Evolutionary conservation across 306 rosid species (phyloP).

Genomic region (Lathyrus aphaca): DNA sequence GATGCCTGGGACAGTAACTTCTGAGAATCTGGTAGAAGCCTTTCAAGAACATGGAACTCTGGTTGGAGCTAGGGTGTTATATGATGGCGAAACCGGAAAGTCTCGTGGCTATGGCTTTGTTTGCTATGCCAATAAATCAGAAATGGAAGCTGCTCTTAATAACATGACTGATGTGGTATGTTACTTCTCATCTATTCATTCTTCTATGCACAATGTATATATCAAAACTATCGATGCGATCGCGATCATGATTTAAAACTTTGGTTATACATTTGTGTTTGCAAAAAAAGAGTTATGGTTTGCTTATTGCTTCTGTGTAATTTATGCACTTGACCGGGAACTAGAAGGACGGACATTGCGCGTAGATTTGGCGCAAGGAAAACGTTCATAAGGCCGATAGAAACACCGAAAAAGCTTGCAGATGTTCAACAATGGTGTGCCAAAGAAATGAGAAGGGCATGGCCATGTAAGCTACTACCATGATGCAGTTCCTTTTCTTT

Average conservation of each 20-base stretch:
- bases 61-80: conserved; percentile 91
- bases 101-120: conserved; percentile 95
- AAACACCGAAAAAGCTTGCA: conserved; percentile 24
- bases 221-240: neutral
- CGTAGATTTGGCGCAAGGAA: conserved; percentile 91
- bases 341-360: conserved; percentile 84
- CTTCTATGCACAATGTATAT: neutral
- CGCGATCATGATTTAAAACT: neutral
- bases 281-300: neutral
- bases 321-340: conserved; percentile 55
- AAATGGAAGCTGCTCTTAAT: conserved; percentile 85
- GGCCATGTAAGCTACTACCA: conserved; percentile 28
- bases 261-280: neutral
- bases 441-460: conserved; percentile 36
- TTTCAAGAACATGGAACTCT: conserved; percentile 82
- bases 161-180: conserved; percentile 71
- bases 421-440: conserved; percentile 37
- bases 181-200: conserved; percentile 17
- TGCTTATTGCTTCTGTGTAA: conserved; percentile 22
- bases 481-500: conserved; percentile 36
- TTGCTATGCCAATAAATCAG: conserved; percentile 65
- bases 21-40: conserved; percentile 71
- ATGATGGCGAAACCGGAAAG: conserved; percentile 81
- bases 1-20: conserved; percentile 86
- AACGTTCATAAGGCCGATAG: conserved; percentile 47